Evolutionary conservation across 768 basidiomycete species (phyloP).

Genomic region (Artomyces pyxidatus): DNA sequence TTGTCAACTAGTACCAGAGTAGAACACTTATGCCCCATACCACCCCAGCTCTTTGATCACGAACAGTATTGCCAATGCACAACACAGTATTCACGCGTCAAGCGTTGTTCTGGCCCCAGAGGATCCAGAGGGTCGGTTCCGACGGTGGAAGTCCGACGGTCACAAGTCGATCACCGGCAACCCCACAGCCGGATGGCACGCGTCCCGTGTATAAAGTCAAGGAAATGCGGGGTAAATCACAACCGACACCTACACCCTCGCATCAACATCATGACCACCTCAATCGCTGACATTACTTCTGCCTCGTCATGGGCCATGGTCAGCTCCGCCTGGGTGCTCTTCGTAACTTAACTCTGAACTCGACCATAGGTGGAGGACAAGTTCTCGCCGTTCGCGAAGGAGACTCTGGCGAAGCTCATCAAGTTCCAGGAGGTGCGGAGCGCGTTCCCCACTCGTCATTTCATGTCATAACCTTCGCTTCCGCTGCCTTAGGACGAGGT

Average conservation of each 20-base stretch:
- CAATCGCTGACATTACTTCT: conserved; percentile 68
- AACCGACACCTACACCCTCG: conserved; percentile 11
- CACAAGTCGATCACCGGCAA: not conserved
- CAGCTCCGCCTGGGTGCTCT: not conserved
- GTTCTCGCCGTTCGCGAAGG: conserved; percentile 85
- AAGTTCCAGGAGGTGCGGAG: conserved; percentile 68
- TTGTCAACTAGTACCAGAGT: not conserved
- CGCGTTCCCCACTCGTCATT: not conserved
- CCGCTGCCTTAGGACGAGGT: conserved; percentile 83
- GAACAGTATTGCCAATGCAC: no score
- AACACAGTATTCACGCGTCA: no score
- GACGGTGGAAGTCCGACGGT: no score
- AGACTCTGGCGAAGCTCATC: conserved; percentile 76
- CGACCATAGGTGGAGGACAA: conserved; percentile 72
- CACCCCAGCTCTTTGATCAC: no score
- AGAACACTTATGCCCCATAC: not conserved
- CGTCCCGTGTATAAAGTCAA: not conserved
- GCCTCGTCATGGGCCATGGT: conserved; percentile 87
- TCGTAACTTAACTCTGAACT: conserved; percentile 4
- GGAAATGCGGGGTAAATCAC: not conserved
- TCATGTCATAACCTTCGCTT: not conserved
- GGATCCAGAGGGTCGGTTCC: no score
- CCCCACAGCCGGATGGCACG: not conserved
- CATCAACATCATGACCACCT: conserved; percentile 69
- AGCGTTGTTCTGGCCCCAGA: no score